A percentile compares a stretch with the other conserved stretches of the same genome.
Evolutionary conservation across 2,329 filamentous ascomycete genomes (phyloP).

Genomic region (Metarhizium robertsii): DNA sequence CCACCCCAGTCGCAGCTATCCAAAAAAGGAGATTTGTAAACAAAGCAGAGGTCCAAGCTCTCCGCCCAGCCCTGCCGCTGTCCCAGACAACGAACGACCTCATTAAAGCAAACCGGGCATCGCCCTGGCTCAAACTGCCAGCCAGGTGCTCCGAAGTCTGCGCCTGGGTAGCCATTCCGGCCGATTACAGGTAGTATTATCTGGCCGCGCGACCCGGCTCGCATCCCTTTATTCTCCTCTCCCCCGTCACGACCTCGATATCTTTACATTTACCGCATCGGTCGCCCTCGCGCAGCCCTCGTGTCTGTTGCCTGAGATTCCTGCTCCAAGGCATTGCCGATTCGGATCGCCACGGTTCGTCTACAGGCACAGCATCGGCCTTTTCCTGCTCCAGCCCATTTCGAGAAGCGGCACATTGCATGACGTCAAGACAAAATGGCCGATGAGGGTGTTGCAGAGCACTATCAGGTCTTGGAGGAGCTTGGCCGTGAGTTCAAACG

Average conservation of each 20-base stretch:
- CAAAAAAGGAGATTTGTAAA: conserved; percentile 31
- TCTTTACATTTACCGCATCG: background rate
- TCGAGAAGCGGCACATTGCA: conserved; percentile 9
- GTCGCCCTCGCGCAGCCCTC: background rate
- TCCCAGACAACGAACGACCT: conserved; percentile 23
- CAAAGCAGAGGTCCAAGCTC: conserved; percentile 26
- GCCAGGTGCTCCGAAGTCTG: background rate
- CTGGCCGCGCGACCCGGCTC: conserved; percentile 2
- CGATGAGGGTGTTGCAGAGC: conserved; percentile 63
- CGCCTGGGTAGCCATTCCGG: background rate
- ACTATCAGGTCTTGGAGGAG: conserved; percentile 94
- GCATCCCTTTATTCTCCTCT: background rate
- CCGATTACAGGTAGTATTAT: conserved; percentile 1
- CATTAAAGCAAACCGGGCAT: conserved; percentile 6
- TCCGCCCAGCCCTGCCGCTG: conserved; percentile 16
- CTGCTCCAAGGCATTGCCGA: background rate
- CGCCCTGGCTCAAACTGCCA: background rate
- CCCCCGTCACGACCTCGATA: background rate
- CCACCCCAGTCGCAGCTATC: conserved; percentile 20
- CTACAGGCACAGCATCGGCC: background rate
- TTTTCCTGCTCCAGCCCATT: background rate
- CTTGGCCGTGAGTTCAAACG: conserved; percentile 67
- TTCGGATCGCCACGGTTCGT: background rate
- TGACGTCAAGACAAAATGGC: conserved; percentile 34
- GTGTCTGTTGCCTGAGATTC: background rate